phyloP scores from a whole-genome alignment of 1,284 basidiomycete genomes.

The Pascua sp. region DNA sequence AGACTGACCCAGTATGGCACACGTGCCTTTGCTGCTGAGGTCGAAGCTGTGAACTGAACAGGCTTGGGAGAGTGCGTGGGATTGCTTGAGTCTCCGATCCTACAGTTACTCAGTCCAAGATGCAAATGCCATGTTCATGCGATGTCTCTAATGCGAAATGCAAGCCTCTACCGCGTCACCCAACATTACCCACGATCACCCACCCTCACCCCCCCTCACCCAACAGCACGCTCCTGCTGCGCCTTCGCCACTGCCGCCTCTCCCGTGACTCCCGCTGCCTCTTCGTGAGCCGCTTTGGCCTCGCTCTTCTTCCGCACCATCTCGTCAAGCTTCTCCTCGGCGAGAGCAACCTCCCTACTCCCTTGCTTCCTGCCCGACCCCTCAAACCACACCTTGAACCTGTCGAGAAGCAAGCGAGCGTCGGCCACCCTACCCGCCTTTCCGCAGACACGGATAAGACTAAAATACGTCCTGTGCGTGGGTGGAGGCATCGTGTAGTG shows the following conservation, averaged over 20 bases:
- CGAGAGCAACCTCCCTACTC: too few species aligned
- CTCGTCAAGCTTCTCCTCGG: background rate
- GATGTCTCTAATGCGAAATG: too few species aligned
- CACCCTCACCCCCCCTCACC: too few species aligned
- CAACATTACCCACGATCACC: too few species aligned
- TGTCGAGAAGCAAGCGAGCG: background rate
- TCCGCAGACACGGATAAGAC: conserved; percentile 8
- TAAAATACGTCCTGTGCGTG: conserved; percentile 8
- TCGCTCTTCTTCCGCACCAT: background rate
- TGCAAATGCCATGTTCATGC: too few species aligned
- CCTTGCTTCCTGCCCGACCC: background rate
- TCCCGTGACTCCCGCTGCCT: background rate
- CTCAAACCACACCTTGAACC: conserved; percentile 1
- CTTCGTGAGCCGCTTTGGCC: background rate
- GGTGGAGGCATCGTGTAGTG: conserved; percentile 6
- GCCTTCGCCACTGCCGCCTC: background rate
- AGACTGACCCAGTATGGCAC: too few species aligned
- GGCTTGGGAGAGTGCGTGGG: too few species aligned
- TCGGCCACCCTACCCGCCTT: background rate
- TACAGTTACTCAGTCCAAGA: too few species aligned
- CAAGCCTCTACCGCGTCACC: too few species aligned
- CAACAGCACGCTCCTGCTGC: background rate
- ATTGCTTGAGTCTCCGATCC: too few species aligned
- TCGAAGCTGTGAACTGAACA: too few species aligned
- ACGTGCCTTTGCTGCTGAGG: too few species aligned